Conservation (phyloP, 2,329 filamentous ascomycete genomes). For the Purpureocillium takamizusanense region DNA sequence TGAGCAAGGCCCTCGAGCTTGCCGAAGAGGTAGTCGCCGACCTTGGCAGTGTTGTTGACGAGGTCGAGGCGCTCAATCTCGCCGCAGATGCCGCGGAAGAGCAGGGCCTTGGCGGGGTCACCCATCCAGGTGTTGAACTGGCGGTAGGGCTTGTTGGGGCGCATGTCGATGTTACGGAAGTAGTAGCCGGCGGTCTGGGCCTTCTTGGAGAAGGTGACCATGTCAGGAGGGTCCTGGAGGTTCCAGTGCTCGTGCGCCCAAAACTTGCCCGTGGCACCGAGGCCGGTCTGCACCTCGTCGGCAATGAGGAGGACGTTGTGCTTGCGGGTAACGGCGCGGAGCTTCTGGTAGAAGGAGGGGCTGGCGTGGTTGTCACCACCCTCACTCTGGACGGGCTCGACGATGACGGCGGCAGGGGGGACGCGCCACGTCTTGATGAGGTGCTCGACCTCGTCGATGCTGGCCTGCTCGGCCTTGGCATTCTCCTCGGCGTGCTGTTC, state of each 20-base stretch:
- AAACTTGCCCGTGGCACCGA: constrained; percentile 88
- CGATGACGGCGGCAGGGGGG: constrained; percentile 71
- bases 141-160: constrained; percentile 87
- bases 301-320: constrained; percentile 79
- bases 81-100: constrained; percentile 78
- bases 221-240: constrained; percentile 70
- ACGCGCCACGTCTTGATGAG: constrained; percentile 71
- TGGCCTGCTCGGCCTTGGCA: constrained; percentile 68
- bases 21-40: constrained; percentile 69
- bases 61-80: constrained; percentile 71
- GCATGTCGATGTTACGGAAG: constrained; percentile 69
- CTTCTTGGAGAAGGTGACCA: constrained; percentile 95
- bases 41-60: constrained; percentile 68
- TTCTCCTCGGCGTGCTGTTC: constrained; percentile 74
- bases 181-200: constrained; percentile 91
- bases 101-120: constrained; percentile 72
- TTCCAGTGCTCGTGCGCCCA: constrained; percentile 97
- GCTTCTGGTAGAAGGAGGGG: constrained; percentile 74
- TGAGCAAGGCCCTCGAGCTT: constrained; percentile 58
- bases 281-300: constrained; percentile 89
- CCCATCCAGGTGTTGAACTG: constrained; percentile 99
- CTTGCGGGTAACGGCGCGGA: constrained; percentile 70
- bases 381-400: constrained; percentile 90
- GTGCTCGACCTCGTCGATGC: constrained; percentile 74
- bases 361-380: constrained; percentile 92